Evolutionary conservation across 257 asterid genomes (phyloP), one percentile per base, ranked within the genome.

Genomic region (Jaltomata sinuosa): DNA sequence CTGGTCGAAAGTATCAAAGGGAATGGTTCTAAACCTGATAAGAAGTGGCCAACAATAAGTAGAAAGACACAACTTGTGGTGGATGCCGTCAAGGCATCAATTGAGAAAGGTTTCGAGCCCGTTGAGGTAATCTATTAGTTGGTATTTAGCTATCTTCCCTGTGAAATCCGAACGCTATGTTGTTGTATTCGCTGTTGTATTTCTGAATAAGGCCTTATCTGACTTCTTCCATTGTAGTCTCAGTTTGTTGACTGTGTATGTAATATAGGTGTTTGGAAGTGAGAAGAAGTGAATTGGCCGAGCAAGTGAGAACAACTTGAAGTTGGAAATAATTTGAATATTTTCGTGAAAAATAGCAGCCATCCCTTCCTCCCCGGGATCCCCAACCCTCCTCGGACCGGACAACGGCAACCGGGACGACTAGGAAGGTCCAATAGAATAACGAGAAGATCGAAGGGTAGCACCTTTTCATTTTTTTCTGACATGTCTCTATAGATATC

Each of bases 81-180:
- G 86, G 94, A 93, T 89, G 97, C 96, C 0, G 97, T 95, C 42
- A 93, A 89, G 89, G 74, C 82, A 12, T 94, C 97, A 8, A 92
- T 94, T 8, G 93, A 91, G 27, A 91, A 82, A 83, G 97, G 96
- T 29, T 90, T 89, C 34, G 92, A 79, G 85, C 71, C 67, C 21
- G 87, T 90, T 87, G 93, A 90, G 83, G 84, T 95, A 40, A 84
- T 29, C 79, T 12, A 15, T 53, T 83, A 64, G 45, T n/a, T 83
- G 38, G 6, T 34, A 7, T n/a, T 49, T 6, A 5, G 22, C 3
- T 52, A 1, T 16, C 8, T 52, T 47, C 52, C 52, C 16, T 11
- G 52, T 47, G 31, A 8, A 55, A 12, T 11, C 34, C 29, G 29
- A 68, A 68, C 1, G 0, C 16, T 69, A 10, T 38, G 2, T 69